Percentiles rank a stretch among this genome's conserved stretches.
Conservation (phyloP, 2,329 filamentous ascomycete genomes). For the Aspergillus pseudotamarii region DNA sequence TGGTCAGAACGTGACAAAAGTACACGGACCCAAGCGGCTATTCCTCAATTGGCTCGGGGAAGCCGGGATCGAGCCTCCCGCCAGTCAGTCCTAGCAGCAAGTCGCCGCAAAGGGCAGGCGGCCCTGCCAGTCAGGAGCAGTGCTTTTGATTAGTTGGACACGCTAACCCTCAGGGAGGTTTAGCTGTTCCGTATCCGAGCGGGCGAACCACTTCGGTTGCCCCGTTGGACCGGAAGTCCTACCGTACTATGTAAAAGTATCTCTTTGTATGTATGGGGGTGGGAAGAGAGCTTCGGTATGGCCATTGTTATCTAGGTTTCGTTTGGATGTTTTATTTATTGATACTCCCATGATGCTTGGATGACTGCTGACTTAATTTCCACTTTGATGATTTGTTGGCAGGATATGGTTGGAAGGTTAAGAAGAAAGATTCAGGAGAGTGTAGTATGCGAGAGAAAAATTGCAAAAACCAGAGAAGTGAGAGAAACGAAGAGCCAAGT, state of each 20-base stretch:
- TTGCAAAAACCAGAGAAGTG: constrained; percentile 4
- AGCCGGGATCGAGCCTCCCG: constrained; percentile 31
- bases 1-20: constrained; percentile 32
- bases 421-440: not conserved
- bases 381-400: constrained; percentile 3
- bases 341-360: not conserved
- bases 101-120: constrained; percentile 39
- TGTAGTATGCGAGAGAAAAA: not conserved
- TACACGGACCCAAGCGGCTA: constrained; percentile 26
- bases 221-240: constrained; percentile 14
- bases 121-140: constrained; percentile 24
- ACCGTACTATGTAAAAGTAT: constrained; percentile 6
- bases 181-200: constrained; percentile 13
- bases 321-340: not conserved
- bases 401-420: constrained; percentile 1
- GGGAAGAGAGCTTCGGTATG: not conserved
- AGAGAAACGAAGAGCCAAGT: not conserved
- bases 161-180: constrained; percentile 13
- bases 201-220: constrained; percentile 25
- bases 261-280: constrained; percentile 3
- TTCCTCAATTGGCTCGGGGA: constrained; percentile 37
- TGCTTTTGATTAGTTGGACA: constrained; percentile 19
- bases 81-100: constrained; percentile 31
- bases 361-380: not conserved
- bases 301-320: not conserved